These are phyloP conservation scores for Lentinula sp. DNA, from an alignment of 768 basidiomycete genomes.

Conservation along the genomic window DNA sequence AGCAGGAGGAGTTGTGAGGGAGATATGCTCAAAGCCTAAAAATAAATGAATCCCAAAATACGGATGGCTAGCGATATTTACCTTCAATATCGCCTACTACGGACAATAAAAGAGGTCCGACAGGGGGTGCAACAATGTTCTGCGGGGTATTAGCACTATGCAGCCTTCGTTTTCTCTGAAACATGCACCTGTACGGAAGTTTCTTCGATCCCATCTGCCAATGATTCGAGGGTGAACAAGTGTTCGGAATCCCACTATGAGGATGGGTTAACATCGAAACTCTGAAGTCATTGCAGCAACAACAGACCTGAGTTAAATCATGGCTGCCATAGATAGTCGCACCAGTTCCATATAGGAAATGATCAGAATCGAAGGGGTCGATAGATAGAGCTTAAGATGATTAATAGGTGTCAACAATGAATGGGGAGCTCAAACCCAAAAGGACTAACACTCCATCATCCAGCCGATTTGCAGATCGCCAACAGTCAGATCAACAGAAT, in stretches of 20 bases:
- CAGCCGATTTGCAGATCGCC: slow-evolving; percentile 54
- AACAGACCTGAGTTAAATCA: slow-evolving; percentile 35
- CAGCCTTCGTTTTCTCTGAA: not conserved
- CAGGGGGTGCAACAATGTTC: slow-evolving; percentile 52
- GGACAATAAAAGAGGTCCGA: slow-evolving; percentile 51
- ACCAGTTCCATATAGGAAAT: slow-evolving; percentile 57
- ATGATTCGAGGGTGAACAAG: slow-evolving; percentile 52
- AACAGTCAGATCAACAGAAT: slow-evolving; percentile 34
- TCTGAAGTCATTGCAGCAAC: not conserved
- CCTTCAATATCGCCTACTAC: slow-evolving; percentile 50
- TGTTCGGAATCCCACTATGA: slow-evolving; percentile 51
- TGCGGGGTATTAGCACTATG: not conserved
- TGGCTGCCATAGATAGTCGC: slow-evolving; percentile 57
- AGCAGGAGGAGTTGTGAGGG: slow-evolving; percentile 25
- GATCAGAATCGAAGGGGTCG: slow-evolving; percentile 63
- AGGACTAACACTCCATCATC: slow-evolving; percentile 58
- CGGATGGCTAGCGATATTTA: slow-evolving; percentile 13
- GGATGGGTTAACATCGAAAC: not conserved
- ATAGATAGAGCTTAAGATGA: slow-evolving; percentile 39
- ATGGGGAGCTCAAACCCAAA: not conserved
- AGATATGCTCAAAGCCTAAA: slow-evolving; percentile 31
- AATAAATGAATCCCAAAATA: not conserved
- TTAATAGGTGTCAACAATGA: not conserved
- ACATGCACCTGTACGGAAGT: slow-evolving; percentile 38
- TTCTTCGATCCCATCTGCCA: slow-evolving; percentile 65